Evolutionary conservation across 495 filamentous ascomycete genomes (phyloP), one percentile per base, ranked within the genome.

Genomic region (Podospora anserina): DNA sequence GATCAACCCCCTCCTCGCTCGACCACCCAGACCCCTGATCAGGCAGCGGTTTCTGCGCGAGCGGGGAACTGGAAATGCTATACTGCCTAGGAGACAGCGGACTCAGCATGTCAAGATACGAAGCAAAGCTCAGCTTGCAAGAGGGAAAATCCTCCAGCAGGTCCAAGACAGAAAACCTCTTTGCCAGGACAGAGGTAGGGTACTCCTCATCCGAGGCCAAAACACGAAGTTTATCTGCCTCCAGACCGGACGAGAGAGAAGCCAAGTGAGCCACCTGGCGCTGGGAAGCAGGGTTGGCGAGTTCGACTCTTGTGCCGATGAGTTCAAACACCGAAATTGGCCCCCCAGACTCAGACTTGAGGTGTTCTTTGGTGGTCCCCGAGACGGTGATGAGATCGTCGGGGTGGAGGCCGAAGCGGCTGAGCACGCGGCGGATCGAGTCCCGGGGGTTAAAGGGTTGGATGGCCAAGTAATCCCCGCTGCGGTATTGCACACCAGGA

Each of bases 71-170:
- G 78, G 86, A 77, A 56, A 67, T 66, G 62, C 61, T 57, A 44
- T 91, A 92, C 75, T 90, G 87, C 15, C 90, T 87, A 13, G 86
- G 79, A 5, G 85, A 83, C 81, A 92, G 86, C 0, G 88, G 88
- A 0, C 86, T 83, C 0, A 90, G 84, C 81, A 90, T 86, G 60
- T 81, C 68, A 69, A 91, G 83, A 75, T 86, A 92, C 13, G 80
- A 77, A 20, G 79, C 82, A 49, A 91, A 79, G 0, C 86, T 70
- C 0, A 91, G 70, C n/a, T 67, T 61, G 55, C 71, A 66, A 0
- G 71, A 71, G 1, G 80, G 75, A 64, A 86, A 82, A n/a, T 78
- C 74, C 28, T 87, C 83, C 68, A 90, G 81, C 3, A 91, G 73
- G 66, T 90, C 88, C 1, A 91, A 78, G 7, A 86, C 78, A 27